Evolutionary conservation across 2,329 filamentous ascomycete genomes (phyloP).

Genomic region (Elsinoe batatas): DNA sequence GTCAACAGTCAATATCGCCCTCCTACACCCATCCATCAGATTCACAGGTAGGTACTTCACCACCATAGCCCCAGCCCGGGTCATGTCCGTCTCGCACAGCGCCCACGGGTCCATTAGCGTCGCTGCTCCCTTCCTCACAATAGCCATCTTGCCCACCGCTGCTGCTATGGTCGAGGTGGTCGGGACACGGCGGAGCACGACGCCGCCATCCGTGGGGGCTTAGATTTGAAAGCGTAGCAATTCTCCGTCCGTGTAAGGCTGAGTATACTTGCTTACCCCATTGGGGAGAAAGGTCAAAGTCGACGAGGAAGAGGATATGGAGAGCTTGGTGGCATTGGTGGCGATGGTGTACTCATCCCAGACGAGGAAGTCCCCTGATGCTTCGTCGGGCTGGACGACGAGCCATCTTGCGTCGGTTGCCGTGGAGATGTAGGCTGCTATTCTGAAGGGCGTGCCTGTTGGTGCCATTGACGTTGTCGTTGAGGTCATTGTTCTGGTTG

Average conservation of each 20-base stretch:
- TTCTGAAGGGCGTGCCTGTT: background rate
- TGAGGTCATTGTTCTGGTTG: background rate
- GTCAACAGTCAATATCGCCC: background rate
- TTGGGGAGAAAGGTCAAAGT: background rate
- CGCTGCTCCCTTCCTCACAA: background rate
- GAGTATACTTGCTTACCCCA: background rate
- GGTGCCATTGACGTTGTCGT: background rate
- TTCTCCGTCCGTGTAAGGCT: background rate
- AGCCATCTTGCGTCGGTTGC: background rate
- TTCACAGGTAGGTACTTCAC: conserved; percentile 4
- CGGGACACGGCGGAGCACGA: background rate
- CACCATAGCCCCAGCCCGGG: background rate
- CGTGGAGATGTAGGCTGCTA: background rate
- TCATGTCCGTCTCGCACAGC: conserved; percentile 9
- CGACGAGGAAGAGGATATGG: background rate
- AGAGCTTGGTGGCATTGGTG: background rate
- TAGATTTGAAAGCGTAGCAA: background rate
- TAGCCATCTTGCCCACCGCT: background rate
- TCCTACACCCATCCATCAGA: conserved; percentile 8
- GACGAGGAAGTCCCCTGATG: background rate
- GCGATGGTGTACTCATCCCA: background rate
- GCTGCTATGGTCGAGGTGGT: background rate
- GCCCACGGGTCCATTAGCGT: background rate
- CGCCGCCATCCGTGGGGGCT: background rate
- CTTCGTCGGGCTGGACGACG: background rate